A percentile compares a stretch with the other conserved stretches of the same genome.
phyloP scores from a whole-genome alignment of 345 rosid species.

The Gossypium sturtianum region DNA sequence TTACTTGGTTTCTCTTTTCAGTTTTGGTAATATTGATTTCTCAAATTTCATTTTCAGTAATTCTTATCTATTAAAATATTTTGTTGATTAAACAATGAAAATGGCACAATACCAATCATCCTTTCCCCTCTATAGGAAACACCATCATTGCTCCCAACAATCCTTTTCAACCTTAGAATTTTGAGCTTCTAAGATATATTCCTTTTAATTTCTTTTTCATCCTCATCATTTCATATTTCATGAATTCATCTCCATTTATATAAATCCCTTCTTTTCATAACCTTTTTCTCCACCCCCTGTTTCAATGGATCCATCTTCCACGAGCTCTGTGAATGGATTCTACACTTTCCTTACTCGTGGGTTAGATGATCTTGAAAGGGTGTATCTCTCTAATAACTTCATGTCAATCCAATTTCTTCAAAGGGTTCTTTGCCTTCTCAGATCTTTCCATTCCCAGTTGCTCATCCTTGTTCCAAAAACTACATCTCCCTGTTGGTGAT shows the following conservation, averaged over 20 bases:
- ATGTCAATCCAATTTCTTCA: constrained; percentile 3
- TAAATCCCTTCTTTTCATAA: not conserved
- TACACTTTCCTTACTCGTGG: not conserved
- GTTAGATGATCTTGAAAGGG: not conserved
- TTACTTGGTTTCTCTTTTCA: not conserved
- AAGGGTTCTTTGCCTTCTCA: not conserved
- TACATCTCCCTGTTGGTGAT: not conserved
- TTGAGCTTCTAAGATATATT: not conserved
- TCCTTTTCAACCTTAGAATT: not conserved
- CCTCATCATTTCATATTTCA: not conserved
- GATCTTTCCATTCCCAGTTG: not conserved
- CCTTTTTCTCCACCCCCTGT: not conserved
- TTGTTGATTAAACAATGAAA: not conserved
- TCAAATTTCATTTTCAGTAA: not conserved
- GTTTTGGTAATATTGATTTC: too few species aligned
- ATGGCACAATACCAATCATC: not conserved
- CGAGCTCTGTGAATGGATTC: not conserved
- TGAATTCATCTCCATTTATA: not conserved
- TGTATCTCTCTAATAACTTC: not conserved
- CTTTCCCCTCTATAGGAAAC: not conserved
- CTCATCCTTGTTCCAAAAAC: not conserved
- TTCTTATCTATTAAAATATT: not conserved
- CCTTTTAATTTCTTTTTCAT: not conserved
- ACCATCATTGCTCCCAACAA: constrained; percentile 1
- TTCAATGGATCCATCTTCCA: not conserved